Evolutionary conservation across 495 filamentous ascomycete genomes (phyloP).

Genomic region (Aspergillus affinis): DNA sequence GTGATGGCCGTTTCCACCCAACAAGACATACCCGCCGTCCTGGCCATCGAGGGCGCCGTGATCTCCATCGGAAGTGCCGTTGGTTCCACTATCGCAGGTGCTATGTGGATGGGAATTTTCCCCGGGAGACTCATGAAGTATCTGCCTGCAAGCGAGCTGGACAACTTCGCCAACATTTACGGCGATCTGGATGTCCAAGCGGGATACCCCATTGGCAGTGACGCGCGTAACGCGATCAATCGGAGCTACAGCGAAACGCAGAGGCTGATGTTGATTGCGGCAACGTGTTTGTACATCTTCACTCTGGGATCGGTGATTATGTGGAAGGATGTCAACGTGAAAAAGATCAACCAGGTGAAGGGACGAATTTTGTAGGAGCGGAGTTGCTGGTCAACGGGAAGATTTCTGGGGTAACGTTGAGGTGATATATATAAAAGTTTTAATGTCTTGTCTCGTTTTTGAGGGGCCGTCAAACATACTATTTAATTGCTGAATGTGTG

Average conservation of each 20-base stretch:
- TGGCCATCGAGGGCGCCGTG: slow-evolving; percentile 58
- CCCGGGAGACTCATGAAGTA: slow-evolving; percentile 51
- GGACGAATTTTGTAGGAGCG: slow-evolving; percentile 23
- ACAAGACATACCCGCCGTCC: slow-evolving; percentile 45
- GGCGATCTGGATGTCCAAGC: slow-evolving; percentile 43
- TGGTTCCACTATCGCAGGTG: slow-evolving; percentile 61
- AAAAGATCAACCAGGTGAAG: slow-evolving; percentile 44
- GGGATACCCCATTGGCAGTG: slow-evolving; percentile 49
- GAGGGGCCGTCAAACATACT: not conserved
- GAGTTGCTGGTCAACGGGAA: not conserved
- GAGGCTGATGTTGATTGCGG: slow-evolving; percentile 55
- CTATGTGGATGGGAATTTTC: slow-evolving; percentile 57
- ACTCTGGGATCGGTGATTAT: slow-evolving; percentile 43
- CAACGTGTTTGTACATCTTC: slow-evolving; percentile 44
- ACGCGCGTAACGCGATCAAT: slow-evolving; percentile 56
- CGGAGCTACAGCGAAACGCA: slow-evolving; percentile 56
- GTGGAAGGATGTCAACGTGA: slow-evolving; percentile 59
- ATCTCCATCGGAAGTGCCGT: slow-evolving; percentile 56
- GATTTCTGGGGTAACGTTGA: too few species aligned
- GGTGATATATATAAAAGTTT: slow-evolving; percentile 1
- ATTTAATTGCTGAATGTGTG: not conserved
- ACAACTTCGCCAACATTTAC: slow-evolving; percentile 49
- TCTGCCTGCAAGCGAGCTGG: slow-evolving; percentile 49
- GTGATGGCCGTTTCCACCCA: slow-evolving; percentile 67
- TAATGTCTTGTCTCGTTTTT: not conserved